Base-by-base conservation (phyloP, 129 eudicot species). In the Pittosporum tobira region DNA sequence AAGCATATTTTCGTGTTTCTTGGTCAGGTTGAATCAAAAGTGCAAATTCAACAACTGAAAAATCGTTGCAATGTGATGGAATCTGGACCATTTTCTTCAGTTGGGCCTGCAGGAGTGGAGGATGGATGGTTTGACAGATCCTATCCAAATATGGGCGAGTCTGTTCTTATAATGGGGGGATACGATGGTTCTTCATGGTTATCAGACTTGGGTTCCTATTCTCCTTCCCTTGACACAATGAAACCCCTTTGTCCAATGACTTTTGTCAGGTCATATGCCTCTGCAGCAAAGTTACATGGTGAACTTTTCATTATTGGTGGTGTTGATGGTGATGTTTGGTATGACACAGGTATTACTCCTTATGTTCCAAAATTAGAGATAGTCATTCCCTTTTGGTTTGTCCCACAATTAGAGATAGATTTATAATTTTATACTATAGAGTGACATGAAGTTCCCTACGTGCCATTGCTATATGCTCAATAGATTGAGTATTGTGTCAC, bases 251-350 rank as follows among this genome's bases (percentile, higher is more conserved):
- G 51, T 15, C 75, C 78, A 1, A 85, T 85, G 94, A 64, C 73
- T 26, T 71, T 65, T 61, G 20, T 58, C 5, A 73, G 84, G 14
- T 65, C 72, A 62, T 73, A 73, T 74, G 63, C 79, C 6, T 73
- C 95, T 3, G 79, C 82, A 13, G 82, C 82, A 47, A 71, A 57
- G 47, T 67, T 77, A 37, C 64, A 80, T 50, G 83, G 72, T 48
- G 82, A 78, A 64, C 55, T 90, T 43, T 90, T 29, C 62, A 52
- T 83, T 65, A 67, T 83, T 58, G 95, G 94, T 12, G 94, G 95
- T 28, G 62, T 22, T 13, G 62, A 54, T 57, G 71, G 57, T 49
- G 54, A 56, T 19, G 36, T 36, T 13, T 83, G 85, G 80, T 59
- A 62, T 43, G 73, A 76, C 61, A 73, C 81, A 52, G 95, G 95